Base-by-base conservation (phyloP, 306 rosid species). In the Cucurbita maxima region DNA sequence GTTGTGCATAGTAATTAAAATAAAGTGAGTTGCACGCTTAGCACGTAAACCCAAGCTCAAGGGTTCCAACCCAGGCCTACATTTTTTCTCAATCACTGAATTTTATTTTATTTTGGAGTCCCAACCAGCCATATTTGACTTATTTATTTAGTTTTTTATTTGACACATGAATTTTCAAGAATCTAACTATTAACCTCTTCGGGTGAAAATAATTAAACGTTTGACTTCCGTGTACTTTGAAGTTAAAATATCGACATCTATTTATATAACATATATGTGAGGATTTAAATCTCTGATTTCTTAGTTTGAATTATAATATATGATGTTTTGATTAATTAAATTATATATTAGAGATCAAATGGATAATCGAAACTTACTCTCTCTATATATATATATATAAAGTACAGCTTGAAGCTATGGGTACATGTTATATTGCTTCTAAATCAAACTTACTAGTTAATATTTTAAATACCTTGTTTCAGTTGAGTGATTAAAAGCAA, bases 31-130 rank as follows among this genome's bases (percentile, higher is more conserved):
- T 64, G 53, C 71, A 67, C 72, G 56, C 56, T 20, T 67, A 45
- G 78, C 84, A 79, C 80, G 79, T 85, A 88, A 74, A 75, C 45
- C 88, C 91, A 54, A 90, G 88, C 96, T 85, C 83, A 86, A 84
- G 85, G 90, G 91, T 81, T 81, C 81, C 77, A 89, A 88, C 82
- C 95, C 88, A 89, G 98, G 88, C 88, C 84, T 85, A 51, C 76
- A 82, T 68, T 47, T 83, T 84, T 89, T 30, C 34, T 30, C 34
- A 30, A 30, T 30, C 34, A 30, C 34, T 73, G 78, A 88, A 86
- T 82, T 85, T 80, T 86, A 79, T 87, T 92, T 85, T 79, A 87
- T 78, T 87, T 92, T 88, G 76, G 86, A 85, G 83, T 88, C 83
- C 92, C 86, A 82, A 88, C 84, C 15, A 37, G 0, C 15, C 36